Percentiles rank a stretch among this genome's conserved stretches.
These are phyloP conservation scores for Beverwykella pulmonaria DNA, from an alignment of 495 filamentous ascomycete genomes.

Conservation along the genomic window DNA sequence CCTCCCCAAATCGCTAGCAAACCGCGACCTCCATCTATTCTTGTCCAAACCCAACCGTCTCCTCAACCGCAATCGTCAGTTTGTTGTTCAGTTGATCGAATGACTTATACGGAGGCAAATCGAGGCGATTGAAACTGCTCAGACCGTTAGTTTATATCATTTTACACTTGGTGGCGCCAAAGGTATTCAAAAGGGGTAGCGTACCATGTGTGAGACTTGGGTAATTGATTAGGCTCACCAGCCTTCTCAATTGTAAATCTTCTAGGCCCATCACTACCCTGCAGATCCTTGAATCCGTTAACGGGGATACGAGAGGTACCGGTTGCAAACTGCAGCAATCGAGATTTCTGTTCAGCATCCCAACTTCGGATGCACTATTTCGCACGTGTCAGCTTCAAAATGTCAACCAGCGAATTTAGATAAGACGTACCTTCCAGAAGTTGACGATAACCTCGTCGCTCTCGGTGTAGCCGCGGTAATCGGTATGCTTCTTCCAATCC, in stretches of 20 bases:
- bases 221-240: conserved; percentile 82
- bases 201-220: conserved; percentile 98
- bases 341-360: conserved; percentile 98
- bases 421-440: conserved; percentile 86
- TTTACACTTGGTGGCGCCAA: no score
- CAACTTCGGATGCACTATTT: conserved; percentile 75
- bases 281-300: conserved; percentile 99
- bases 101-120: conserved; percentile 90
- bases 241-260: conserved; percentile 98
- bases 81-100: conserved; percentile 83
- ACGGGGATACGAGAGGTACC: conserved; percentile 97
- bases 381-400: conserved; percentile 15
- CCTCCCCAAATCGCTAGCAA: background rate
- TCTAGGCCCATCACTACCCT: conserved; percentile 93
- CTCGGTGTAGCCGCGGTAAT: conserved; percentile 99
- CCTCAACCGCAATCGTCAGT: conserved; percentile 93
- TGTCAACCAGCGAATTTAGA: background rate
- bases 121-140: conserved; percentile 90
- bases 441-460: conserved; percentile 93
- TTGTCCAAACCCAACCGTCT: conserved; percentile 98
- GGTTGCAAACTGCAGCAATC: conserved; percentile 94
- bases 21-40: conserved; percentile 59
- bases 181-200: conserved; percentile 44
- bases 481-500: conserved; percentile 99
- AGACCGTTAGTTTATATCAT: conserved; percentile 15